Evolutionary conservation across 441 rosid genomes (phyloP).

Genomic region (Breynia disticha): DNA sequence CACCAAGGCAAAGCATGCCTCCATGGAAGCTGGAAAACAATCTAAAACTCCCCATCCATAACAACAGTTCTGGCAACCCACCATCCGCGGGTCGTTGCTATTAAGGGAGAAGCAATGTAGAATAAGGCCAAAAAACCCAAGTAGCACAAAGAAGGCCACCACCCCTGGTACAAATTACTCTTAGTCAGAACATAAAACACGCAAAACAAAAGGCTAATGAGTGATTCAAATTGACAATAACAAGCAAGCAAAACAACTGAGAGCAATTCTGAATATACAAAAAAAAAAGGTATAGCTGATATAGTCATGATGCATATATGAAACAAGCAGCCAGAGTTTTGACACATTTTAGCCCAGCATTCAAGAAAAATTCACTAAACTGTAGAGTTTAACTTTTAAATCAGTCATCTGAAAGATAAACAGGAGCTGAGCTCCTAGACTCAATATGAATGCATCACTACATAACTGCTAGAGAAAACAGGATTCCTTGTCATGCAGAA

Average conservation of each 20-base stretch:
- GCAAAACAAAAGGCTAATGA: constrained; percentile 3
- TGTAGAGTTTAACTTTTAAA: too few relatives aligned
- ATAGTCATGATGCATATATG: not conserved
- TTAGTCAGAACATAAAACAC: constrained; percentile 1
- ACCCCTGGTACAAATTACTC: constrained; percentile 43
- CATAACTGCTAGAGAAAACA: not conserved
- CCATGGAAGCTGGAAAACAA: constrained; percentile 94
- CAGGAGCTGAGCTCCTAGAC: not conserved
- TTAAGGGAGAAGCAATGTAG: constrained; percentile 78
- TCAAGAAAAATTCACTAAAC: too few relatives aligned
- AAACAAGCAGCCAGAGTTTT: not conserved
- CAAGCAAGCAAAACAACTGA: too few relatives aligned
- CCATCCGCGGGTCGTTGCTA: constrained; percentile 81
- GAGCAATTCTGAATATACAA: not conserved
- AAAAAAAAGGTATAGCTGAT: not conserved
- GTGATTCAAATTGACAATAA: too few relatives aligned
- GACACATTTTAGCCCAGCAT: too few relatives aligned
- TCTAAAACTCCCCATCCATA: constrained; percentile 96
- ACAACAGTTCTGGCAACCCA: constrained; percentile 93
- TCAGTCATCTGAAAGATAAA: not conserved
- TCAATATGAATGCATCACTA: too few relatives aligned
- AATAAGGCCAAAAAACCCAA: constrained; percentile 82
- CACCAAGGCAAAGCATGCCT: constrained; percentile 84
- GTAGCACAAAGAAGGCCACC: constrained; percentile 80
- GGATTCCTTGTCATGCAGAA: not conserved